phyloP scores from a whole-genome alignment of 306 rosid species.

The Vicia sativa region DNA sequence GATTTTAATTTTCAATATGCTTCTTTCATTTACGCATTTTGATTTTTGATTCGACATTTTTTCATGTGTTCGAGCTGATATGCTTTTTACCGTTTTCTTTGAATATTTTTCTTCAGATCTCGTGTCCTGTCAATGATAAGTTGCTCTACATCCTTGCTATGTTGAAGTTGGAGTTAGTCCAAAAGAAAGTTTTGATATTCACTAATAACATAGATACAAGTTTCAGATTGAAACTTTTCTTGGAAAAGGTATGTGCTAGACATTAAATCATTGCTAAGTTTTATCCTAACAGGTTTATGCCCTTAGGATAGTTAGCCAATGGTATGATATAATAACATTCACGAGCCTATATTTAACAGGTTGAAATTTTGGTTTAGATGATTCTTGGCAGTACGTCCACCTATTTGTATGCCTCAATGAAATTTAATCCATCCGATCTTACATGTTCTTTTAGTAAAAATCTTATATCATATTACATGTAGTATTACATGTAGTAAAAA shows the following conservation, averaged over 20 bases:
- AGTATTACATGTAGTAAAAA: no score
- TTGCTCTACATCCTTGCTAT: conserved; percentile 76
- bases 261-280: conserved; percentile 7
- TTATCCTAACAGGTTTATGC: conserved; percentile 7
- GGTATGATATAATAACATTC: conserved; percentile 16
- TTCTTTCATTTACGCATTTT: conserved; percentile 12
- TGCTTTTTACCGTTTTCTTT: conserved; percentile 27
- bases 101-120: conserved; percentile 56
- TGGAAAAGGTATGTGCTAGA: conserved; percentile 75
- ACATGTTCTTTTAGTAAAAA: neutral
- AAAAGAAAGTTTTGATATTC: conserved; percentile 86
- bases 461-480: neutral
- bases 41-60: conserved; percentile 26
- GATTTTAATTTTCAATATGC: neutral
- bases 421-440: conserved; percentile 16
- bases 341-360: conserved; percentile 10
- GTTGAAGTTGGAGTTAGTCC: conserved; percentile 89
- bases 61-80: neutral
- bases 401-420: conserved; percentile 26
- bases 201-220: conserved; percentile 83
- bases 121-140: conserved; percentile 70
- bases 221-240: conserved; percentile 75
- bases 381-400: conserved; percentile 2
- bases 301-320: neutral
- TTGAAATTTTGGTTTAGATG: neutral